phyloP scores from a whole-genome alignment of 2,329 filamentous ascomycete genomes.

The Dactylonectria macrodidyma region DNA sequence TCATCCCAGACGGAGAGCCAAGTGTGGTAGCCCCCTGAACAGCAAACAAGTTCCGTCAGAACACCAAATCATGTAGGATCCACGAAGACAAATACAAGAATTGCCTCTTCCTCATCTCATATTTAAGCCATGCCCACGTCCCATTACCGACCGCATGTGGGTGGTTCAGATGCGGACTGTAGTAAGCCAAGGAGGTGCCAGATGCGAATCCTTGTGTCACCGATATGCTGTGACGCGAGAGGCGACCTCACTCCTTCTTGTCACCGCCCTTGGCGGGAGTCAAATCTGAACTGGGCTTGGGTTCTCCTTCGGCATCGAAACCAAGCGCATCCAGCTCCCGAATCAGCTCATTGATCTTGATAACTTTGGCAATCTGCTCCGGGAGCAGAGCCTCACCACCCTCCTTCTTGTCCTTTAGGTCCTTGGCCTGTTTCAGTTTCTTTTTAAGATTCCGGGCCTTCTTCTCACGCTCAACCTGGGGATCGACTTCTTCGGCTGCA shows the following conservation, averaged over 20 bases:
- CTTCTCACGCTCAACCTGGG: constrained; percentile 88
- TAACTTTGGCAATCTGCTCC: constrained; percentile 97
- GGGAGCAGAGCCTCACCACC: constrained; percentile 86
- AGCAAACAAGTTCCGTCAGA: not conserved
- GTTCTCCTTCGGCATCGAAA: constrained; percentile 84
- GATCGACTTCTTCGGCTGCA: constrained; percentile 67
- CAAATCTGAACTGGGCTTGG: constrained; percentile 50
- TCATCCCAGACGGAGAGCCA: not conserved
- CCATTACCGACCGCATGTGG: not conserved
- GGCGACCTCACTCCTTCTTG: constrained; percentile 43
- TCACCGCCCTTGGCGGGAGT: constrained; percentile 27
- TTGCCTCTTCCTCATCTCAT: constrained; percentile 4
- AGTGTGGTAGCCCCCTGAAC: not conserved
- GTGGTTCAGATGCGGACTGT: not conserved
- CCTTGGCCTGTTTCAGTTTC: constrained; percentile 93
- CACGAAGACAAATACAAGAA: not conserved
- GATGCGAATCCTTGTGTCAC: not conserved
- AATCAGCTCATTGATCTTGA: constrained; percentile 95
- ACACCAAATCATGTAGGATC: not conserved
- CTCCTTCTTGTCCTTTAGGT: constrained; percentile 92
- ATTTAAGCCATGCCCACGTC: not conserved
- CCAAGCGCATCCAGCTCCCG: constrained; percentile 89
- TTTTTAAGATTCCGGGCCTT: constrained; percentile 93
- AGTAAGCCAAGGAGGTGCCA: not conserved
- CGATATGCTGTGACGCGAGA: constrained; percentile 1